Evolutionary conservation across 768 basidiomycete species (phyloP), one percentile per base, ranked within the genome.

Genomic region (Rhodocollybia butyracea): DNA sequence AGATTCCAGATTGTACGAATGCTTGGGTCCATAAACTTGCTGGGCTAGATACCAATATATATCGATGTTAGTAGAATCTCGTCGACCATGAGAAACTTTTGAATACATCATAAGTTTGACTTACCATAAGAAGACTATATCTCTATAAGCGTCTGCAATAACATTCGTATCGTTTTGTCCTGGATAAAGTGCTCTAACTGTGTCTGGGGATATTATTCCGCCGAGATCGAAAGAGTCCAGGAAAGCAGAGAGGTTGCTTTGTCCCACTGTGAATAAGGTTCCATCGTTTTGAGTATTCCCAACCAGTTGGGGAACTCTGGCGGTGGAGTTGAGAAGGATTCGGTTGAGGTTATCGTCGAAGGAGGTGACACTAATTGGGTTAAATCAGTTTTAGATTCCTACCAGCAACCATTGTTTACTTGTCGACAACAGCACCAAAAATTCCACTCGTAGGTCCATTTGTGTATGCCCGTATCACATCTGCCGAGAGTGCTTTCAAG

Each of bases 11-110:
- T 41, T 41, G 13, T 32, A 57, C 31, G n/a, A 30, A 32, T 19
- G 50, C 22, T 15, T 46, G 15, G 55, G 41, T 41, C 34, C 6
- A 60, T 54, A 8, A 51, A 60, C 61, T 55, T n/a, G 38, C 41
- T 11, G 55, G 54, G 10, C 12, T 45, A 34, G 59, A 63, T 2
- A 40, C 39, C n/a, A 36, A n/a, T n/a, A 6, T 40, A 17, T 13
- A n/a, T 40, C 8, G n/a, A 19, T 17, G 17, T 36, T 36, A 36
- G 10, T 36, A 8, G 34, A 8, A 36, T 36, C 17, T 36, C 8
- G 17, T 36, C 17, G 10, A 36, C 24, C 19, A 10, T 41, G 68
- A 54, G 8, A 60, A 47, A 21, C 39, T 53, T 17, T 56, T 55
- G 46, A 8, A 8, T 60, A 34, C 8, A 43, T 19, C 41, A 19